A percentile compares a stretch with the other conserved stretches of the same genome.
phyloP scores from a whole-genome alignment of 2,329 filamentous ascomycete genomes.

The Trichophyton mentagrophytes region DNA sequence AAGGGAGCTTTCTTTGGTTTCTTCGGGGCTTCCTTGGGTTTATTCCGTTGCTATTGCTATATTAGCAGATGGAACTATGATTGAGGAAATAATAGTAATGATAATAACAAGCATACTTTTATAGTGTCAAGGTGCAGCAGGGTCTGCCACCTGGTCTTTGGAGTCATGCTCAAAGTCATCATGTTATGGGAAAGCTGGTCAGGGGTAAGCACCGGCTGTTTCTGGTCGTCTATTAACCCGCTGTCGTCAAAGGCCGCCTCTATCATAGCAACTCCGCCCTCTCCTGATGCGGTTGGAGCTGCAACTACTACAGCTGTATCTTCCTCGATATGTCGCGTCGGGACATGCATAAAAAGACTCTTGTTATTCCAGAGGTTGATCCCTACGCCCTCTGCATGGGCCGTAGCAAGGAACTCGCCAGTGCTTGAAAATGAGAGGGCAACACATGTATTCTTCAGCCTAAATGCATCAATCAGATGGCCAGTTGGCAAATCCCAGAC shows the following conservation, averaged over 20 bases:
- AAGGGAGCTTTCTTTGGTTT: constrained; percentile 89
- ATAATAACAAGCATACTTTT: constrained; percentile 29
- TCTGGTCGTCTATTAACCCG: constrained; percentile 35
- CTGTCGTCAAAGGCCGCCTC: constrained; percentile 60
- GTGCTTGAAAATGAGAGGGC: constrained; percentile 78
- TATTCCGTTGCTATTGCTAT: constrained; percentile 61
- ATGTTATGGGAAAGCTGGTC: constrained; percentile 75
- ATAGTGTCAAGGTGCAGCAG: constrained; percentile 85
- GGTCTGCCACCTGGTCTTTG: constrained; percentile 87
- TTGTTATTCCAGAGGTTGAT: constrained; percentile 96
- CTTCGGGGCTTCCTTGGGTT: constrained; percentile 83
- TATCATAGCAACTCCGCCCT: constrained; percentile 62
- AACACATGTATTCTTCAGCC: constrained; percentile 63
- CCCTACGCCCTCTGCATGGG: constrained; percentile 67
- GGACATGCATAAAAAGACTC: constrained; percentile 75
- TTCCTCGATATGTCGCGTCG: constrained; percentile 73
- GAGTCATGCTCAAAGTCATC: constrained; percentile 78
- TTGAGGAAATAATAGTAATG: background rate
- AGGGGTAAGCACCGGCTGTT: constrained; percentile 43
- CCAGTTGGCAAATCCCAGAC: constrained; percentile 95
- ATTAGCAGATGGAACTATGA: constrained; percentile 1
- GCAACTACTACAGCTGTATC: constrained; percentile 53
- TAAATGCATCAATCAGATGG: constrained; percentile 86
- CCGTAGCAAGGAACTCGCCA: constrained; percentile 88
- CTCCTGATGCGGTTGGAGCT: constrained; percentile 66